Evolutionary conservation across 139 green algal genomes (phyloP), one percentile per base, ranked within the genome.

Genomic region (Chlorella ohadii): DNA sequence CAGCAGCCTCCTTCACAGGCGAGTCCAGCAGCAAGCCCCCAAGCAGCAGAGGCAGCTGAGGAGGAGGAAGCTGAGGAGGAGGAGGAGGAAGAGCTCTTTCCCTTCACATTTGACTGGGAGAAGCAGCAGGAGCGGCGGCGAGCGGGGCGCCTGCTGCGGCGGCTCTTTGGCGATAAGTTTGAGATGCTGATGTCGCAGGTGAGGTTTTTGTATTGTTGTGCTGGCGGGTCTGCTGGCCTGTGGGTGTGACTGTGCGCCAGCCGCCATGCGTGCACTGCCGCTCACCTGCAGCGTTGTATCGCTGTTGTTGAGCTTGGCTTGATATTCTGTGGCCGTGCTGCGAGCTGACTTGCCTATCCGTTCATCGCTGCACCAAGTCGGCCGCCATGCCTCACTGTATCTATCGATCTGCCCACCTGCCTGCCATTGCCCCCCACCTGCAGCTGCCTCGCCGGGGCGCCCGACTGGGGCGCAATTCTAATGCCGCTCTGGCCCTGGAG

Each of bases 121-220:
- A 61, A 65, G 79, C 66, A 78, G 79, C 55, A 41, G 47, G 23
- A 22, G 51, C 67, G 68, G 51, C 65, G 39, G 65, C 11, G 71
- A 51, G 66, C 79, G 25, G 79, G 68, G 34, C 51, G 36, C n/a
- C 19, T 78, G 33, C 79, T 84, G 47, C 79, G 79, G 23, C 17
- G 4, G 17, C 33, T 84, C 51, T 55, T 84, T 20, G 79, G 79
- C 1, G 22, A 47, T 33, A 68, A 78, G 9, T 78, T 79, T 31
- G 67, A 84, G 0, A 28, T 13, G 23, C 67, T 36, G 33, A 84
- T 84, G 79, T 33, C 33, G 23, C 47, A 63, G 79, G 79, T 84
- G 64, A 36, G 78, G 63, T 0, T 68, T 15, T 36, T 19, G 5
- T 66, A 33, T 31, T 66, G 44, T 55, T 11, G 44, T 11, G 11